Percentiles rank a stretch among this genome's conserved stretches.
These are phyloP conservation scores for Aegilops umbellulata DNA, from an alignment of 176 grass and related monocot species.

Conservation along the genomic window DNA sequence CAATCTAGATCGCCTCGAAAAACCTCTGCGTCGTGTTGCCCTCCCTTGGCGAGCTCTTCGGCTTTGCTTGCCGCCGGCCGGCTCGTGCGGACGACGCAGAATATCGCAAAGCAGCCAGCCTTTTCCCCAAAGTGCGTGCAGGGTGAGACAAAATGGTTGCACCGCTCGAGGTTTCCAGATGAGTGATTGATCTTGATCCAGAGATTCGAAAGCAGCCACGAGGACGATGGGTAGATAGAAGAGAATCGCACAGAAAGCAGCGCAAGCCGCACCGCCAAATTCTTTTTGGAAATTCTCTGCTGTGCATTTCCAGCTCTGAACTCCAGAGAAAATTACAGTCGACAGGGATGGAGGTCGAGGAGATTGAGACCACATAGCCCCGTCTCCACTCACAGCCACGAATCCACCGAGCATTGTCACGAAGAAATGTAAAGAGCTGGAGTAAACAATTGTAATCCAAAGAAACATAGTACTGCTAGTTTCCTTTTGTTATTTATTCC, in stretches of 20 bases:
- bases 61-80: no score
- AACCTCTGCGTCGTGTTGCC: neutral
- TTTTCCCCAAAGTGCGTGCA: neutral
- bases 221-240: neutral
- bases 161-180: conserved; percentile 35
- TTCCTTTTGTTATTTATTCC: conserved; percentile 52
- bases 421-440: neutral
- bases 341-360: neutral
- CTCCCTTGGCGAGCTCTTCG: neutral
- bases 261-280: neutral
- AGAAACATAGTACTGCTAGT: conserved; percentile 15
- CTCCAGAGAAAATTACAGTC: neutral
- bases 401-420: neutral
- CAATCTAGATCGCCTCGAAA: neutral
- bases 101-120: neutral
- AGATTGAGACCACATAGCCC: neutral
- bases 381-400: neutral
- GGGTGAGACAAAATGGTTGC: neutral
- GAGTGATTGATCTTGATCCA: neutral
- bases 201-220: neutral
- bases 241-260: neutral
- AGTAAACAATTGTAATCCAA: neutral
- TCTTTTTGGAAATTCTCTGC: neutral
- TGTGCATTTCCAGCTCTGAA: neutral
- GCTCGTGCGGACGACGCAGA: neutral